Percentiles rank a stretch among this genome's conserved stretches.
Conservation (phyloP, 2,329 filamentous ascomycete genomes). For the Venturia asperata region DNA sequence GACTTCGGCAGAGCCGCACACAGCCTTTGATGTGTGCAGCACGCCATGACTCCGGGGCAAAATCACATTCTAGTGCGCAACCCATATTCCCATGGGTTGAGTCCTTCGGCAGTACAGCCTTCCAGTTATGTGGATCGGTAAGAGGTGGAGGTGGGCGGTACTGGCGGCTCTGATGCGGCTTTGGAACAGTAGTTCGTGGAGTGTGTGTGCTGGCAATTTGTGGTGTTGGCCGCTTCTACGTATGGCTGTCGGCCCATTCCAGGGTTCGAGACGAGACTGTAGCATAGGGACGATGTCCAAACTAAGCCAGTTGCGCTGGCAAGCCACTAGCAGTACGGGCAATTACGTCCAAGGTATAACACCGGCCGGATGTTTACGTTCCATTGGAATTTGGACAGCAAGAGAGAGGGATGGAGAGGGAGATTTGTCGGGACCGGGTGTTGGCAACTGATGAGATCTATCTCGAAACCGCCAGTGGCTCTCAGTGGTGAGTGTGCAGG, state of each 20-base stretch:
- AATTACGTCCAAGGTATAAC: background rate
- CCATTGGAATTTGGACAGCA: background rate
- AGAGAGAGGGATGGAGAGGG: background rate
- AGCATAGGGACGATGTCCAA: slow-evolving; percentile 1
- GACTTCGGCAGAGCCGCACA: background rate
- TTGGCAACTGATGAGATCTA: background rate
- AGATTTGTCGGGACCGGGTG: background rate
- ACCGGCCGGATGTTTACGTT: background rate
- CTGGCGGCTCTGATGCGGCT: background rate
- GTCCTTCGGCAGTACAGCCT: background rate
- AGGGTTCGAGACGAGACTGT: slow-evolving; percentile 5
- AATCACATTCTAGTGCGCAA: background rate
- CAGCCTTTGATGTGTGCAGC: background rate
- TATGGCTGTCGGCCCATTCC: background rate
- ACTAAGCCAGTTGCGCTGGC: background rate
- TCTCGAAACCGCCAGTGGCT: background rate
- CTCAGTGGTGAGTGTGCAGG: background rate
- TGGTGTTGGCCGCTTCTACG: background rate
- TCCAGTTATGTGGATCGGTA: background rate
- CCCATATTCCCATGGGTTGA: background rate
- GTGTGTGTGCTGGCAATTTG: background rate
- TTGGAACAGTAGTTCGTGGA: slow-evolving; percentile 9
- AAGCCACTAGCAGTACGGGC: background rate
- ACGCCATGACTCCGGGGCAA: background rate
- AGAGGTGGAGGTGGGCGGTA: background rate